Evolutionary conservation across 805 yeast genomes (phyloP).

Genomic region (Barnettozyma sucrosica): DNA sequence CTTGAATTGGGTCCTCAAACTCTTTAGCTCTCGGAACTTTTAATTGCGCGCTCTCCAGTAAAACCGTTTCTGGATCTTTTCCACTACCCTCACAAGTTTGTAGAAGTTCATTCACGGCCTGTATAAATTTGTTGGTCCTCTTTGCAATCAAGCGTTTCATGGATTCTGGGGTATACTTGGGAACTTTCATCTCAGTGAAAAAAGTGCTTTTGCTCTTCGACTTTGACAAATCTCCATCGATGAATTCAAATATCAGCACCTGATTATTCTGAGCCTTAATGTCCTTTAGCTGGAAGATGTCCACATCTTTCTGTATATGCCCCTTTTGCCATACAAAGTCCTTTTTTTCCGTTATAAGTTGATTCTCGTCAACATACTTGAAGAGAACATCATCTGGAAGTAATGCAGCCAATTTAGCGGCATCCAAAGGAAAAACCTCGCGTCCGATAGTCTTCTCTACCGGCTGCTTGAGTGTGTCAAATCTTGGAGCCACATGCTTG

Average conservation of each 20-base stretch:
- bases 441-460: slow-evolving; percentile 45
- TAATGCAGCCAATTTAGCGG: slow-evolving; percentile 55
- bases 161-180: slow-evolving; percentile 48
- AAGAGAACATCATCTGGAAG: slow-evolving; percentile 66
- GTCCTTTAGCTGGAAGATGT: slow-evolving; percentile 43
- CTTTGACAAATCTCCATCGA: slow-evolving; percentile 54
- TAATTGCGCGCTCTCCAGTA: slow-evolving; percentile 32
- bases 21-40: slow-evolving; percentile 44
- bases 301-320: slow-evolving; percentile 50
- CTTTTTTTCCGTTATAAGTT: slow-evolving; percentile 36
- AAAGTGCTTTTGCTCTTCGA: slow-evolving; percentile 41
- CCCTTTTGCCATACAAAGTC: slow-evolving; percentile 38
- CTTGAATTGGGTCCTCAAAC: slow-evolving; percentile 57
- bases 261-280: slow-evolving; percentile 36
- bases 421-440: slow-evolving; percentile 43
- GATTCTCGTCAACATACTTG: slow-evolving; percentile 77
- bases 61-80: slow-evolving; percentile 36
- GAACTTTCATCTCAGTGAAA: slow-evolving; percentile 41
- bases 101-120: slow-evolving; percentile 34
- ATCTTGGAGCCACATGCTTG: slow-evolving; percentile 54
- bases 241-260: slow-evolving; percentile 67
- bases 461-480: slow-evolving; percentile 45
- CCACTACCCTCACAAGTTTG: slow-evolving; percentile 24
- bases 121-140: slow-evolving; percentile 48
- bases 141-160: slow-evolving; percentile 55